Evolutionary conservation across 768 basidiomycete genomes (phyloP).

Genomic region (Coprinopsis sp.): DNA sequence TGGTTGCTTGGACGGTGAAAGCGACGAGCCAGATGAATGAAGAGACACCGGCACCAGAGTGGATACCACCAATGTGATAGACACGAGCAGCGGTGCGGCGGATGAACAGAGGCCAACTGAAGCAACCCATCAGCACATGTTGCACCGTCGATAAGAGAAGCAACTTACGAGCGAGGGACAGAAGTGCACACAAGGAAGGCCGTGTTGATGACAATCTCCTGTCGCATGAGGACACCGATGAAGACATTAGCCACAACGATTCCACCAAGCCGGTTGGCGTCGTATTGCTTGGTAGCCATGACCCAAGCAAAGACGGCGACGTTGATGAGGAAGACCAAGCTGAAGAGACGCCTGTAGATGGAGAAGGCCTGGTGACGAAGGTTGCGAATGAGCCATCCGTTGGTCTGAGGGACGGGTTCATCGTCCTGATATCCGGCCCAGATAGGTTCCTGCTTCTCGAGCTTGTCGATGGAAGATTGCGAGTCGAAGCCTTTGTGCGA

Average conservation of each 20-base stretch:
- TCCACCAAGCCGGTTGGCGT: slow-evolving; percentile 34
- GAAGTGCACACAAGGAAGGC: slow-evolving; percentile 43
- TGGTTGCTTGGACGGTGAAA: slow-evolving; percentile 40
- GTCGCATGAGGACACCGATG: slow-evolving; percentile 37
- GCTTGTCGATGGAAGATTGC: slow-evolving; percentile 17
- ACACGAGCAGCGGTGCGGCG: slow-evolving; percentile 45
- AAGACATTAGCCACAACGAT: slow-evolving; percentile 41
- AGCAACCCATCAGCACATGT: background rate
- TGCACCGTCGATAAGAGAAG: background rate
- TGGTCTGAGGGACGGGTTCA: slow-evolving; percentile 43
- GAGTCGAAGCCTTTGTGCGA: slow-evolving; percentile 10
- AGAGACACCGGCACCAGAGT: slow-evolving; percentile 49
- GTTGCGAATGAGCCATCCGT: slow-evolving; percentile 32
- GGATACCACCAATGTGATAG: slow-evolving; percentile 53
- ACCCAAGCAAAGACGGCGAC: slow-evolving; percentile 42
- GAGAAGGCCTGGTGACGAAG: slow-evolving; percentile 23
- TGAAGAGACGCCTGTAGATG: slow-evolving; percentile 49
- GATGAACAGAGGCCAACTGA: slow-evolving; percentile 34
- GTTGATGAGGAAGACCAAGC: slow-evolving; percentile 48
- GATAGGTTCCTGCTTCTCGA: slow-evolving; percentile 30
- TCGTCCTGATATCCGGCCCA: slow-evolving; percentile 55
- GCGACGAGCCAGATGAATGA: slow-evolving; percentile 49
- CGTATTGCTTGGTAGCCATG: slow-evolving; percentile 29
- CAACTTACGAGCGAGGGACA: slow-evolving; percentile 26
- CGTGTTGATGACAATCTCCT: slow-evolving; percentile 51